These are phyloP conservation scores for Saccharata proteae DNA, from an alignment of 2,329 filamentous ascomycete genomes.

Conservation along the genomic window DNA sequence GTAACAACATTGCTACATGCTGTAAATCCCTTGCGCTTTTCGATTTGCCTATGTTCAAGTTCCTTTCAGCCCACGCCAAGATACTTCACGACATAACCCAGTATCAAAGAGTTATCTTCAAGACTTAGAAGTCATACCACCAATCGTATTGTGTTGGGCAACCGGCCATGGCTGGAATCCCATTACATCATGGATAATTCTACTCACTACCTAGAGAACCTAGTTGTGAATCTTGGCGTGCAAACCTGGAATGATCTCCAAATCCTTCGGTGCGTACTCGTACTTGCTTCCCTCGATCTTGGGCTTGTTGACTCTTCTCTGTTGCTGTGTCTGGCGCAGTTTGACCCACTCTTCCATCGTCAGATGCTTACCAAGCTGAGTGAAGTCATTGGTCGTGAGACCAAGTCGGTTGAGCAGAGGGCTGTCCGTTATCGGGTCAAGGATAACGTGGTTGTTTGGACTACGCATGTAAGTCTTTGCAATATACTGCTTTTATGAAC, in stretches of 20 bases:
- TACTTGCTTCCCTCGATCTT: slow-evolving; percentile 28
- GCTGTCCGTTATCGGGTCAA: slow-evolving; percentile 26
- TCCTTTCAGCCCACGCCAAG: too few relatives aligned
- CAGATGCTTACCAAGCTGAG: slow-evolving; percentile 22
- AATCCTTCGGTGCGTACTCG: slow-evolving; percentile 16
- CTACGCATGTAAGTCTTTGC: slow-evolving; percentile 7
- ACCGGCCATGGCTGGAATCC: too few relatives aligned
- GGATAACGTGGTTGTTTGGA: slow-evolving; percentile 26
- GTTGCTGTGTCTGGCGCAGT: slow-evolving; percentile 28
- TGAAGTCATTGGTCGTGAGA: slow-evolving; percentile 18
- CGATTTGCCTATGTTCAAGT: too few relatives aligned
- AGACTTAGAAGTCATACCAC: too few relatives aligned
- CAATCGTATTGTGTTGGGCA: too few relatives aligned
- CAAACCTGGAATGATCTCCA: slow-evolving; percentile 26
- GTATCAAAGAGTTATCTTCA: too few relatives aligned
- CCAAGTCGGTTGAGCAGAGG: slow-evolving; percentile 23
- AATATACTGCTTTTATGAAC: neutral
- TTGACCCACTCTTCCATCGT: slow-evolving; percentile 36
- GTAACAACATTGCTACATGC: slow-evolving; percentile 28
- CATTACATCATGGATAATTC: too few relatives aligned
- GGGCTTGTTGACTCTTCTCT: slow-evolving; percentile 24
- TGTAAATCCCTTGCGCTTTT: too few relatives aligned
- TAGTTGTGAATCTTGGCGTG: slow-evolving; percentile 18
- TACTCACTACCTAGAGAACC: too few relatives aligned
- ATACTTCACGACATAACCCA: too few relatives aligned